Base-by-base conservation (phyloP, 2,329 filamentous ascomycete species). In the Madurella fahalii region DNA sequence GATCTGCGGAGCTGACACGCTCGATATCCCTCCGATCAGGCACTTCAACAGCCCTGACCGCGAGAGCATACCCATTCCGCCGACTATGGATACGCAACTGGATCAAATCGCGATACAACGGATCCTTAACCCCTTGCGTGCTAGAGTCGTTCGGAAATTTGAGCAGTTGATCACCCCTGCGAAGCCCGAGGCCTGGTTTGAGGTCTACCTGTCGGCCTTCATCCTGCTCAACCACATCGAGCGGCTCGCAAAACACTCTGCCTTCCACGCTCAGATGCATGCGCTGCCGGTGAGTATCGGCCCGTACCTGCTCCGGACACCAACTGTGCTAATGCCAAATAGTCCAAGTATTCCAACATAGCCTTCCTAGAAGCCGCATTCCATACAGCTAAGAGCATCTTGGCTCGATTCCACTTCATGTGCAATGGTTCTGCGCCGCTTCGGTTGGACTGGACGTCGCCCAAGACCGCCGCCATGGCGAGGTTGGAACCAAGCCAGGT, bases 351-450 rank as follows among this genome's bases (percentile, higher is more conserved):
- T 50, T 64, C 62, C 43, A 64, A 63, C 52, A 51, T 50, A 13
- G 20, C 41, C n/a, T 64, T 64, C 42, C 59, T 64, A 11, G 59
- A 59, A 47, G 49, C 34, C 16, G 59, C 47, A 11, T 63, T 64
- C 46, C 57, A 63, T 34, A 57, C 59, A 4, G 62, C 62, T 46
- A 64, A 64, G 48, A 56, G 57, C 48, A 58, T 64, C 18, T 55
- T 64, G 17, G 61, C 62, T 9, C 56, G 62, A 17, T 64, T 63
- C 43, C 62, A 64, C 57, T 64, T 63, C 52, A 53, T 60, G 31
- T 64, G 61, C 54, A 61, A 60, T 31, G 61, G 61, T 1, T 57
- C 61, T 5, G 58, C 50, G 11, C 61, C 61, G 20, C 37, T 64
- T 30, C 40, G 40, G 11, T 39, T 61, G 18, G 55, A 64, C 40